phyloP scores from a whole-genome alignment of 176 grass and related monocot genomes.

The Eragrostis curvula region DNA sequence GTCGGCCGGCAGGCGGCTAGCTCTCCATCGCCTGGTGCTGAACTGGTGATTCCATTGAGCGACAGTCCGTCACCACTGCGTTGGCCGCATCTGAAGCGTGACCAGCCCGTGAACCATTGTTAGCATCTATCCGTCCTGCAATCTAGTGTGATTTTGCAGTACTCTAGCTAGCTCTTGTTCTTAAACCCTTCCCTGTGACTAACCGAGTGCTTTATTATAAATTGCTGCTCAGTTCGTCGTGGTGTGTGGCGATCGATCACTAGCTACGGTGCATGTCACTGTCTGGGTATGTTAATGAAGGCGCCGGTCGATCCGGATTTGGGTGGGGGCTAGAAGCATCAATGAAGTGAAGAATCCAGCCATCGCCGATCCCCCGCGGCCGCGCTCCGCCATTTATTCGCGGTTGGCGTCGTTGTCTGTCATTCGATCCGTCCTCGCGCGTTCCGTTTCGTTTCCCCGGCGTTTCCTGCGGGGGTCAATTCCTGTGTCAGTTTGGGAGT shows the following conservation, averaged over 20 bases:
- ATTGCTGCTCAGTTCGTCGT: neutral
- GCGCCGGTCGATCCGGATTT: too few species aligned
- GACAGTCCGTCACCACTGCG: neutral
- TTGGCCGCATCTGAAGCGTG: constrained; percentile 14
- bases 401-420: constrained; percentile 7
- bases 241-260: too few species aligned
- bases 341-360: too few species aligned
- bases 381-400: constrained; percentile 4
- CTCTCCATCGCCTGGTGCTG: neutral
- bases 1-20: neutral
- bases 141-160: constrained; percentile 30
- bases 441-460: neutral
- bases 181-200: neutral
- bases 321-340: too few species aligned
- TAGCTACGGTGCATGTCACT: neutral
- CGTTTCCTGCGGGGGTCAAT: neutral
- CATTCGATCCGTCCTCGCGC: neutral
- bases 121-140: neutral
- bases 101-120: constrained; percentile 31
- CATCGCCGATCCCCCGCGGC: too few species aligned
- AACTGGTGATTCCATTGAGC: neutral
- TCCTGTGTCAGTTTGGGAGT: constrained; percentile 24
- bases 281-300: neutral
- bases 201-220: neutral
- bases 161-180: too few species aligned